Evolutionary conservation across 345 rosid genomes (phyloP).

Genomic region (Abelmoschus esculentus): DNA sequence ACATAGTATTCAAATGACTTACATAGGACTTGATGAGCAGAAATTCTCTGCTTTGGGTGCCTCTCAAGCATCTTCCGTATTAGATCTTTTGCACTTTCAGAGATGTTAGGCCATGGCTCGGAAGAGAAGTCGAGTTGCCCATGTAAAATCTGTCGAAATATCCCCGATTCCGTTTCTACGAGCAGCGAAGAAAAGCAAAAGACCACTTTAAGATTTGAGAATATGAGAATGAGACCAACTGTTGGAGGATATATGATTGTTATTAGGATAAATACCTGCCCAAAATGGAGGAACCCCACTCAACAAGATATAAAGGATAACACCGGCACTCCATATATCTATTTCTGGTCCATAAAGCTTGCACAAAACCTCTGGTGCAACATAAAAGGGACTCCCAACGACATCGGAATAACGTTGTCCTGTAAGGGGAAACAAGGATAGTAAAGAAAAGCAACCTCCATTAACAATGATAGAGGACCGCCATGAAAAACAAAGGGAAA

Average conservation of each 20-base stretch:
- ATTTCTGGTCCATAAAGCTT: conserved; percentile 86
- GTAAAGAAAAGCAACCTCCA: neutral
- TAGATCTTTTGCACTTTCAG: conserved; percentile 88
- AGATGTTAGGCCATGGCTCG: conserved; percentile 90
- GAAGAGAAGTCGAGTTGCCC: conserved; percentile 84
- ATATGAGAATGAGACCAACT: neutral
- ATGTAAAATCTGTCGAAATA: conserved; percentile 77
- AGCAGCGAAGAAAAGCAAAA: conserved; percentile 2
- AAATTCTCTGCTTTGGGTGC: conserved; percentile 67
- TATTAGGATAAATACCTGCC: conserved; percentile 53
- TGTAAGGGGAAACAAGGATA: conserved; percentile 19
- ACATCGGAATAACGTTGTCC: conserved; percentile 78
- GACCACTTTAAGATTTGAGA: neutral
- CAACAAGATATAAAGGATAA: conserved; percentile 85
- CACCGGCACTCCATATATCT: conserved; percentile 98
- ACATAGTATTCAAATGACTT: conserved; percentile 22
- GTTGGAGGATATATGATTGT: neutral
- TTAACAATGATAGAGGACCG: conserved; percentile 4
- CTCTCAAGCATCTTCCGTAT: conserved; percentile 82
- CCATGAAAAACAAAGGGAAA: neutral
- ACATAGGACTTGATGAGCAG: conserved; percentile 90
- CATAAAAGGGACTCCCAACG: conserved; percentile 97
- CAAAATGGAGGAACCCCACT: conserved; percentile 97
- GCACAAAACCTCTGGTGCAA: conserved; percentile 91
- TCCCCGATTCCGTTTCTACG: conserved; percentile 93